These are phyloP conservation scores for Suillus brevipes DNA, from an alignment of 768 basidiomycete species.

Conservation along the genomic window DNA sequence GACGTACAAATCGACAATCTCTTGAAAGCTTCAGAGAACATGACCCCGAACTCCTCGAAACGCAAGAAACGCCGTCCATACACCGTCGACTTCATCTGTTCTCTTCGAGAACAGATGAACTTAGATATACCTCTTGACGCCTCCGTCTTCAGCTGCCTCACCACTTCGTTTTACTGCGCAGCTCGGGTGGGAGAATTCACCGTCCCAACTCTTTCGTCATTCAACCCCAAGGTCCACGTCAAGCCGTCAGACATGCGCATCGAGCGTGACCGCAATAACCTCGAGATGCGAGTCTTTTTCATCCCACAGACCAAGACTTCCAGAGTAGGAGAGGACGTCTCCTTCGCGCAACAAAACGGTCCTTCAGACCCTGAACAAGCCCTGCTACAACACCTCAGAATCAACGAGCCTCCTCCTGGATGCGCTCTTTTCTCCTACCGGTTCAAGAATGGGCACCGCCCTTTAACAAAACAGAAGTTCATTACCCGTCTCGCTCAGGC, in stretches of 20 bases:
- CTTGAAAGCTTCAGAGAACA: neutral
- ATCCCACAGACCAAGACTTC: neutral
- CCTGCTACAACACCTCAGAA: no score
- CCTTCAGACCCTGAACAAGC: no score
- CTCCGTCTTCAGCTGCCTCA: neutral
- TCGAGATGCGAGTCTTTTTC: neutral
- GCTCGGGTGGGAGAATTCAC: neutral
- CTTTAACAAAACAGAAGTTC: conserved; percentile 31
- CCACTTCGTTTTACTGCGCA: fast-evolving
- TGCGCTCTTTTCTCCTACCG: conserved; percentile 33
- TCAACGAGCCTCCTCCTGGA: no score
- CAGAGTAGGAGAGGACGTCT: neutral
- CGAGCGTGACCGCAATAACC: neutral
- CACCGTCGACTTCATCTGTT: neutral
- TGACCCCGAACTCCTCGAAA: fast-evolving
- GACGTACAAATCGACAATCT: fast-evolving
- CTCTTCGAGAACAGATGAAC: fast-evolving
- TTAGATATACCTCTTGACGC: fast-evolving
- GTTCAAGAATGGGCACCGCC: conserved; percentile 4
- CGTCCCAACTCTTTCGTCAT: fast-evolving
- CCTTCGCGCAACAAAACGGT: fast-evolving
- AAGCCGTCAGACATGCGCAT: neutral
- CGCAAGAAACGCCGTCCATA: neutral
- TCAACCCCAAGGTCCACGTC: fast-evolving
- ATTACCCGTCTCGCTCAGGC: conserved; percentile 17